Evolutionary conservation across 495 filamentous ascomycete genomes (phyloP), one percentile per base, ranked within the genome.

Genomic region (Aspergillus hancockii): DNA sequence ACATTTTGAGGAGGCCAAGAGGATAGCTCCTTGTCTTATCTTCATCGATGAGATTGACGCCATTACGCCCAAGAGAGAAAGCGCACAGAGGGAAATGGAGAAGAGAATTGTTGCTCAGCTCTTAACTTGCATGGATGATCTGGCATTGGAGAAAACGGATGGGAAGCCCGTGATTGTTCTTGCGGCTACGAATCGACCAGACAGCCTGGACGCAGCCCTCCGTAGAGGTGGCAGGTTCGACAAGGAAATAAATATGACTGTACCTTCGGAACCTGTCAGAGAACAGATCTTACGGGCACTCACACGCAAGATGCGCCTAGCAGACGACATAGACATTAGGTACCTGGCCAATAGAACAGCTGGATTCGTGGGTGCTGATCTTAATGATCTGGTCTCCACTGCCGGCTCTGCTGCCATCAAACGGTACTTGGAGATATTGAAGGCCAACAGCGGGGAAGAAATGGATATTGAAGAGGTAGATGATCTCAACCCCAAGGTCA

Each of bases 31-130:
- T 2, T 97, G 93, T 67, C 77, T 98, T 4, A 83, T 98, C 8
- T 97, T 98, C 70, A 89, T 98, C 57, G 94, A 97, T 64, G 94
- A 98, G 71, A 96, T 97, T 60, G 94, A 98, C 70, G 90, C 91
- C 16, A 96, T 97, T 60, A 94, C 94, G 40, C 92, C 92, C 5
- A 97, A 97, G 74, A 81, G 93, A 46, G 94, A 97, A 68, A 93
- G 85, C 65, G 90, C 93, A n/a, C 92, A 96, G 67, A 85, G 92
- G 63, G 92, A 96, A 67, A 98, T 98, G 93, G 93, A 98, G 73
- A 92, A 93, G 73, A 78, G 93, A 49, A 98, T 98, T 67, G 93
- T 98, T 19, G 90, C 93, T 1, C 93, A 97, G 72, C 84, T 98
- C 62, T 78, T 96, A 58, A 93, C 90, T 12, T 94, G 90, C 62